phyloP scores from a whole-genome alignment of 2,329 filamentous ascomycete species.

The Fusarium austroafricanum region DNA sequence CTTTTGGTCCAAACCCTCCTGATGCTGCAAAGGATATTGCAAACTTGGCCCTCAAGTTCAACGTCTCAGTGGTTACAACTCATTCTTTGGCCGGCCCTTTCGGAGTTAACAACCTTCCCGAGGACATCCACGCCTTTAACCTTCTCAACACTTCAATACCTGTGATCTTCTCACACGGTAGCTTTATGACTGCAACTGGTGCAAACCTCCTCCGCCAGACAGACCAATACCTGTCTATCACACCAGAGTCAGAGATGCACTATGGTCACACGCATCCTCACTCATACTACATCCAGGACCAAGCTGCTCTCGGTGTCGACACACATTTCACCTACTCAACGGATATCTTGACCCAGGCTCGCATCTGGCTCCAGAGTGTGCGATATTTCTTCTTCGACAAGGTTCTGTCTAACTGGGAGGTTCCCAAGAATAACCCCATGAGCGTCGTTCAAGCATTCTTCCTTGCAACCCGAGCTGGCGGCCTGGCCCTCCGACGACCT shows the following conservation, averaged over 20 bases:
- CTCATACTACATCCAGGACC: constrained; percentile 59
- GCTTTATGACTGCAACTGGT: constrained; percentile 56
- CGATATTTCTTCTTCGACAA: constrained; percentile 55
- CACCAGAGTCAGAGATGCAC: constrained; percentile 69
- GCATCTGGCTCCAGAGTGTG: constrained; percentile 63
- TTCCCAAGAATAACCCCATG: constrained; percentile 64
- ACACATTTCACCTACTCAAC: constrained; percentile 64
- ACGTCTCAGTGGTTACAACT: constrained; percentile 60
- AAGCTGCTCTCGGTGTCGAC: constrained; percentile 65
- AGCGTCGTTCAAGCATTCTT: constrained; percentile 65
- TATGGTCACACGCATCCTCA: constrained; percentile 64
- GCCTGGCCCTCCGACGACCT: constrained; percentile 60
- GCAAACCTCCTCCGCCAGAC: constrained; percentile 57
- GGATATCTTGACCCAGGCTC: constrained; percentile 64
- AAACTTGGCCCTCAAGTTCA: constrained; percentile 51
- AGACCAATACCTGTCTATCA: constrained; percentile 67
- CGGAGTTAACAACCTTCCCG: constrained; percentile 54
- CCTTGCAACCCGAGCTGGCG: constrained; percentile 65
- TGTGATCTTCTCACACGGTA: constrained; percentile 64
- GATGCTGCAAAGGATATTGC: constrained; percentile 49
- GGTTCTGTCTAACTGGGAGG: constrained; percentile 53
- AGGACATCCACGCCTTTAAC: constrained; percentile 51
- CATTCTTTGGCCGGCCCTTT: constrained; percentile 57
- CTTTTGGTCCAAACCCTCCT: constrained; percentile 46
- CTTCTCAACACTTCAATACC: constrained; percentile 59